Percentiles rank a stretch among this genome's conserved stretches.
Conservation (phyloP, 805 yeast genomes). For the Ascoidea tarda region DNA sequence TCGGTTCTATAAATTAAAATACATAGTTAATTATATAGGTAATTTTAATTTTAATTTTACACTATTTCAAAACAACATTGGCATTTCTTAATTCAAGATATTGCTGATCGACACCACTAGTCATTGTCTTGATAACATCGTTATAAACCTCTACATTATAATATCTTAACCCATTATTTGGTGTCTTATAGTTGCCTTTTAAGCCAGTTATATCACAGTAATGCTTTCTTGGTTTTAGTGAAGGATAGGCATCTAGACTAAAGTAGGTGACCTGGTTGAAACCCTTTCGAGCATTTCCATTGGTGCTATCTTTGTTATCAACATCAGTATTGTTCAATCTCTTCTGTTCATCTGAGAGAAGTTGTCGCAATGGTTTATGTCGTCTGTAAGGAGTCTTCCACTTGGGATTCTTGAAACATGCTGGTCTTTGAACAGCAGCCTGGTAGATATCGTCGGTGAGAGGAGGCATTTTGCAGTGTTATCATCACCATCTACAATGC, state of each 20-base stretch:
- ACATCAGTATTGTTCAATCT: conserved; percentile 25
- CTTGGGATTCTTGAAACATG: conserved; percentile 44
- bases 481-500: too few species aligned
- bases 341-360: conserved; percentile 66
- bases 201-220: conserved; percentile 94
- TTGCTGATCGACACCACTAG: conserved; percentile 89
- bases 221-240: conserved; percentile 62
- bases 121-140: conserved; percentile 55
- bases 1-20: too few species aligned
- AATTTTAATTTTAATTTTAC: neutral
- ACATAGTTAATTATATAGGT: too few species aligned
- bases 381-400: conserved; percentile 42
- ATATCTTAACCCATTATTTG: conserved; percentile 62
- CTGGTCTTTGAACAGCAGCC: conserved; percentile 19
- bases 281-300: conserved; percentile 1
- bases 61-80: conserved; percentile 59
- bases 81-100: conserved; percentile 81
- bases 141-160: conserved; percentile 68
- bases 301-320: neutral
- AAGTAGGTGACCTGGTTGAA: conserved; percentile 49
- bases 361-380: conserved; percentile 61
- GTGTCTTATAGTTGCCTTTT: conserved; percentile 61
- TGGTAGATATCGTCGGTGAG: conserved; percentile 3
- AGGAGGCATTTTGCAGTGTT: neutral
- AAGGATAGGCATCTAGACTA: conserved; percentile 75